Conservation (phyloP, 2,329 filamentous ascomycete genomes). For the Penicillium sp. region DNA sequence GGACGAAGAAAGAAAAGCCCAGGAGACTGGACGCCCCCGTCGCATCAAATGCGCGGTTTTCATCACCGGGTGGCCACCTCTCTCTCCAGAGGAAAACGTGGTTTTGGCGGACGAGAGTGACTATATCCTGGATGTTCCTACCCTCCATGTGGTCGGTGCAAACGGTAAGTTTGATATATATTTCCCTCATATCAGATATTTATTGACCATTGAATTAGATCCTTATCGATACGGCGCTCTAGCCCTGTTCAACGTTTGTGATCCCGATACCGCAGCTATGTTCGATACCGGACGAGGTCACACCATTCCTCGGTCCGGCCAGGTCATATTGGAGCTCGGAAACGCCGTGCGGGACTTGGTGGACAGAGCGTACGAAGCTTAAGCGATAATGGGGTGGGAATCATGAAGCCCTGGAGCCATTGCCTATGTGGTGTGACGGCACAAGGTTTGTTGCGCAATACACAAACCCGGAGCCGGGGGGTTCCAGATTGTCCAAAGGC, state of each 20-base stretch:
- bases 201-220: constrained; percentile 39
- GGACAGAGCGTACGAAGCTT: constrained; percentile 2
- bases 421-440: neutral
- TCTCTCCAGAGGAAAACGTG: constrained; percentile 33
- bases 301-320: constrained; percentile 54
- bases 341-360: constrained; percentile 21
- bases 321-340: constrained; percentile 20
- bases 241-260: constrained; percentile 64
- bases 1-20: constrained; percentile 49
- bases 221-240: constrained; percentile 64
- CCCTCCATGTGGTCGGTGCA: constrained; percentile 43
- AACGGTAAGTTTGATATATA: constrained; percentile 26
- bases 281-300: constrained; percentile 69
- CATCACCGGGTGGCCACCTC: constrained; percentile 51
- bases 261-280: constrained; percentile 60
- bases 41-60: constrained; percentile 52
- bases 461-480: neutral
- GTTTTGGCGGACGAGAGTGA: constrained; percentile 46
- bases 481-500: constrained; percentile 1
- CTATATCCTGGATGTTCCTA: constrained; percentile 42
- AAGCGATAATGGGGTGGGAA: neutral
- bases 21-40: constrained; percentile 38
- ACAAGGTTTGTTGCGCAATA: neutral
- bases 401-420: neutral
- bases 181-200: neutral